These are phyloP conservation scores for Colletotrichum karsti DNA, from an alignment of 2,329 filamentous ascomycete genomes.

Conservation along the genomic window DNA sequence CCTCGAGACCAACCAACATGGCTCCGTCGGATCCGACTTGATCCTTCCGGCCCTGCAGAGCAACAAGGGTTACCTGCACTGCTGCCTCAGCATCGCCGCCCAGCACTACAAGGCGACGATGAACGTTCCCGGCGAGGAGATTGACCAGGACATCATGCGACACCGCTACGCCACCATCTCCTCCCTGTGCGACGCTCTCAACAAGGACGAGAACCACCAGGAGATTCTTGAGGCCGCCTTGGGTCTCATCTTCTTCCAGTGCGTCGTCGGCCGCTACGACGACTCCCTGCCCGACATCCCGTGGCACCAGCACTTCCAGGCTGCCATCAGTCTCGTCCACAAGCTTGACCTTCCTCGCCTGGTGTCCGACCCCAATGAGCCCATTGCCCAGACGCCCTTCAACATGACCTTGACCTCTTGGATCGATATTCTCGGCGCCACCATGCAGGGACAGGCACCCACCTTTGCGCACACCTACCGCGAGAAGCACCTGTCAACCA, in stretches of 20 bases:
- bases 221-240: slow-evolving; percentile 92
- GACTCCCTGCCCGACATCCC: slow-evolving; percentile 90
- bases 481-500: slow-evolving; percentile 83
- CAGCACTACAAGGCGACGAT: slow-evolving; percentile 88
- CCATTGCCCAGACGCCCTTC: slow-evolving; percentile 78
- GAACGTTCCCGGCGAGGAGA: slow-evolving; percentile 72
- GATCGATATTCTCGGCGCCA: slow-evolving; percentile 97
- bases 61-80: slow-evolving; percentile 95
- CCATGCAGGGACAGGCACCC: slow-evolving; percentile 87
- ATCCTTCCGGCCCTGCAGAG: slow-evolving; percentile 88
- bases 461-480: slow-evolving; percentile 95
- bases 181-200: slow-evolving; percentile 83
- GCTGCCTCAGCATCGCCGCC: slow-evolving; percentile 91
- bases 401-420: slow-evolving; percentile 94
- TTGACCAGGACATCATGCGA: slow-evolving; percentile 90
- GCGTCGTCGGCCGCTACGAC: slow-evolving; percentile 85
- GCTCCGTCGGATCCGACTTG: slow-evolving; percentile 80
- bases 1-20: slow-evolving; percentile 88
- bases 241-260: slow-evolving; percentile 96
- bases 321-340: slow-evolving; percentile 83
- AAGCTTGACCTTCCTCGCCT: slow-evolving; percentile 81
- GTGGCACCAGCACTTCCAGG: slow-evolving; percentile 97
- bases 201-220: slow-evolving; percentile 81
- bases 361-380: slow-evolving; percentile 68
- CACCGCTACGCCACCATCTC: slow-evolving; percentile 91